Conservation (phyloP, 1,284 basidiomycete genomes). For the Omphalotus olearius region DNA sequence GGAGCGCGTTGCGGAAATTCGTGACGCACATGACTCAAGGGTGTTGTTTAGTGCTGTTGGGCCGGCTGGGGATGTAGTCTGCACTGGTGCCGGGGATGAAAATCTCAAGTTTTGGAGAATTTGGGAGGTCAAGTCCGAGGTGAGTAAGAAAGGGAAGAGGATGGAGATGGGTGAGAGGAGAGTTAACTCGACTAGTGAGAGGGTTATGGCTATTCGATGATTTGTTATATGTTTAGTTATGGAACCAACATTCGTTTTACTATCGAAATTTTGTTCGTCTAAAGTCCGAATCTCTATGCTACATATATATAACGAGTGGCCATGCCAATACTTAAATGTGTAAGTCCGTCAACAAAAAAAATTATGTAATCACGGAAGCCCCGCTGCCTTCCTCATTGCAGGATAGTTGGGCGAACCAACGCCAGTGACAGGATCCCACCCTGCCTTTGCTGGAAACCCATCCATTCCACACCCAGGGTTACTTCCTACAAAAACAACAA, state of each 20-base stretch:
- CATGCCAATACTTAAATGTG: too few species aligned
- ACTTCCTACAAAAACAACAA: background rate
- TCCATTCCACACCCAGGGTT: slow-evolving; percentile 18
- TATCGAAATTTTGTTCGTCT: too few species aligned
- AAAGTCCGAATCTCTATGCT: too few species aligned
- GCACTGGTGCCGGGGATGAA: slow-evolving; percentile 90
- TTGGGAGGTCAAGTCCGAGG: slow-evolving; percentile 59
- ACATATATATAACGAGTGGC: too few species aligned
- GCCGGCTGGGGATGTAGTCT: slow-evolving; percentile 86
- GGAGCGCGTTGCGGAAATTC: slow-evolving; percentile 81
- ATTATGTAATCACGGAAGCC: background rate
- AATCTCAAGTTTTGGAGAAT: slow-evolving; percentile 91
- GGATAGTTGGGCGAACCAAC: background rate
- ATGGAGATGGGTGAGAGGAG: slow-evolving; percentile 27
- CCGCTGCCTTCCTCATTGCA: background rate
- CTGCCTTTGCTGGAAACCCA: slow-evolving; percentile 1
- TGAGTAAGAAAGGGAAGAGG: slow-evolving; percentile 44
- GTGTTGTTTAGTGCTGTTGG: slow-evolving; percentile 84
- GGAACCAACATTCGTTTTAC: background rate
- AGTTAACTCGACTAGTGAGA: slow-evolving; percentile 14
- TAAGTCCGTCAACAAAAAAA: too few species aligned
- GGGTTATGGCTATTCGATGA: slow-evolving; percentile 14
- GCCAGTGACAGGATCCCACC: slow-evolving; percentile 2
- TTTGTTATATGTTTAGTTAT: background rate
- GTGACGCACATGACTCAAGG: slow-evolving; percentile 87